Evolutionary conservation across 1,139 yeast species (phyloP), one percentile per base, ranked within the genome.

Genomic region (Martiniozyma asiatica): DNA sequence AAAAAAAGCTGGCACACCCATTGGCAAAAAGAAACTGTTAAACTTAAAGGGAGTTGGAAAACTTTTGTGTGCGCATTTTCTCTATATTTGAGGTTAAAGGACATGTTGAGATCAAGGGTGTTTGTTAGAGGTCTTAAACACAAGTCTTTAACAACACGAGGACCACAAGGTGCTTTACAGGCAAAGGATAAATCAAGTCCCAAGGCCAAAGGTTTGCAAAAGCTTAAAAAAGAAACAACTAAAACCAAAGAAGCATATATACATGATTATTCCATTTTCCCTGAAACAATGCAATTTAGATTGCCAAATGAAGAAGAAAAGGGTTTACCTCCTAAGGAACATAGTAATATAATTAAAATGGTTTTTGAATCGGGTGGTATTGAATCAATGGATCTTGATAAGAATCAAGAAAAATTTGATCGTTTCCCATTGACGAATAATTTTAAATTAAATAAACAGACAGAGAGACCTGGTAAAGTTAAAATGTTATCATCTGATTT

Each of bases 1-100:
- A 58, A 87, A 92, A 49, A 92, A 76, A 26, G 98, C 95, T 44
- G 98, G 98, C 43, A 89, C 98, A 62, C 98, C 73, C 73, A 67
- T 67, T n/a, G n/a, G n/a, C n/a, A n/a, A n/a, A n/a, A n/a, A n/a
- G n/a, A n/a, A n/a, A n/a, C n/a, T n/a, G n/a, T n/a, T n/a, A n/a
- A n/a, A n/a, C n/a, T n/a, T n/a, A n/a, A n/a, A n/a, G n/a, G n/a
- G n/a, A n/a, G n/a, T n/a, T n/a, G n/a, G n/a, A n/a, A n/a, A n/a
- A n/a, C n/a, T n/a, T n/a, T n/a, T n/a, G n/a, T n/a, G n/a, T n/a
- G n/a, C n/a, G n/a, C n/a, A n/a, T n/a, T n/a, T n/a, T n/a, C n/a
- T n/a, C n/a, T n/a, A n/a, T n/a, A n/a, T n/a, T n/a, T n/a, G n/a
- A n/a, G n/a, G n/a, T n/a, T n/a, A n/a, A n/a, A n/a, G n/a, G 15